Base-by-base conservation (phyloP, 2,329 filamentous ascomycete species). In the Pleurostoma richardsiae region DNA sequence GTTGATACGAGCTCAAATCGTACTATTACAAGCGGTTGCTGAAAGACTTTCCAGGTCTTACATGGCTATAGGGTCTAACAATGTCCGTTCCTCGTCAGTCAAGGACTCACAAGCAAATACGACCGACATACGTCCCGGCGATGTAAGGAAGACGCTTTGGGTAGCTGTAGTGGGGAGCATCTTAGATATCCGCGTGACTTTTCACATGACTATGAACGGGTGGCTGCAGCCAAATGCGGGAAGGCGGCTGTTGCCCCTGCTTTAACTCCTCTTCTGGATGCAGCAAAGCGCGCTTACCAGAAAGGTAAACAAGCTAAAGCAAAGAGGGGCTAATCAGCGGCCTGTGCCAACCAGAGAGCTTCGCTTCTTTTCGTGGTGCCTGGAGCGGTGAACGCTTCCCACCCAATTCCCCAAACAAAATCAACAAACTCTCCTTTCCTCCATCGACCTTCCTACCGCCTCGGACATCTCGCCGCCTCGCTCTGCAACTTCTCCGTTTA, bases 281-380 rank as follows among this genome's bases (percentile, higher is more conserved):
- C 19, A 19, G 19, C 19, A 19, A 19, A 19, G 33, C 8, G 33
- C 33, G 33, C 33, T n/a, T 36, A 8, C 33, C 53, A 58, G 57
- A 2, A 10, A 30, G 40, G 57, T 61, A 65, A 66, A 66, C 64
- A 69, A 63, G 53, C 54, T 60, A 63, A 54, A 60, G 54, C 56
- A 53, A 49, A 49, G 54, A 56, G 54, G 54, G 57, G 49, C 33
- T 36, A n/a, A 36, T 8, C 33, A n/a, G 33, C 8, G 33, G n/a
- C n/a, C 8, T 36, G 33, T 36, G 33, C n/a, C 19, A 19, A 19
- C 19, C 19, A 19, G 19, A 19, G 40, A 40, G 28, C 54, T 54
- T 52, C 54, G 53, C 50, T 50, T 50, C 55, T 51, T 52, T 56
- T 56, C n/a, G 33, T 36, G 33, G 8, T 36, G 33, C 33, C 33